Evolutionary conservation across 2,329 filamentous ascomycete genomes (phyloP), one percentile per base, ranked within the genome.

Genomic region (Epichloe elymi): DNA sequence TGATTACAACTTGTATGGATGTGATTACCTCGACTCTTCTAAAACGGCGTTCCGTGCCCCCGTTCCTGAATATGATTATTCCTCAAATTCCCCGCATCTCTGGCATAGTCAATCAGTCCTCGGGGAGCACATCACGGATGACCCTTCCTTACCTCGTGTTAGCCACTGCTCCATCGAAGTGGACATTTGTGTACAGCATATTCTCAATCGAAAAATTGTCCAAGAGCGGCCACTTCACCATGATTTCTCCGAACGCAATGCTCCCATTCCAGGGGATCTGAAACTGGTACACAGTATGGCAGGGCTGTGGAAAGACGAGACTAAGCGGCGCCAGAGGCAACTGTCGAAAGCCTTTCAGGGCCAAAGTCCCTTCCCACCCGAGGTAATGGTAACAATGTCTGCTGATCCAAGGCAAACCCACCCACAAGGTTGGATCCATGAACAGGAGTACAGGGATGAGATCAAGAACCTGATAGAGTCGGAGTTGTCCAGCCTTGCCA

Each of bases 1-100:
- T 56, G 94, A 98, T 65, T 98, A 94, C 72, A 98, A 96, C 63
- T 73, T 98, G 57, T 97, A 95, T 65, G 94, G 94, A 6, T 98
- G 93, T 63, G 84, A 82, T 51, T 94, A 91, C 60, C 81, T 97
- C 56, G 79, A 91, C 53, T 85, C 82, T 47, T 73, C 73, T 10
- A 86, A 80, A 55, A 79, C 83, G 1, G 74, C 70, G 30, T 96
- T 95, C 62, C 80, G 93, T 50, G 73, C 74, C 2, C 89, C 89
- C 0, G 72, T 96, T 2, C 90, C 90, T 0, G 70, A 76, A 8
- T 81, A 79, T 59, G 72, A 82, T n/a, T 75, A 83, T 20, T 70
- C 81, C 5, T 67, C 64, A n/a, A 75, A 76, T 52, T 69, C 75
- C 10, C 67, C 74, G 33, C 86, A 93, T 65, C 70, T 82, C 37